A percentile compares a stretch with the other conserved stretches of the same genome.
These are phyloP conservation scores for Pezicula radicicola DNA, from an alignment of 2,329 filamentous ascomycete genomes.

Conservation along the genomic window DNA sequence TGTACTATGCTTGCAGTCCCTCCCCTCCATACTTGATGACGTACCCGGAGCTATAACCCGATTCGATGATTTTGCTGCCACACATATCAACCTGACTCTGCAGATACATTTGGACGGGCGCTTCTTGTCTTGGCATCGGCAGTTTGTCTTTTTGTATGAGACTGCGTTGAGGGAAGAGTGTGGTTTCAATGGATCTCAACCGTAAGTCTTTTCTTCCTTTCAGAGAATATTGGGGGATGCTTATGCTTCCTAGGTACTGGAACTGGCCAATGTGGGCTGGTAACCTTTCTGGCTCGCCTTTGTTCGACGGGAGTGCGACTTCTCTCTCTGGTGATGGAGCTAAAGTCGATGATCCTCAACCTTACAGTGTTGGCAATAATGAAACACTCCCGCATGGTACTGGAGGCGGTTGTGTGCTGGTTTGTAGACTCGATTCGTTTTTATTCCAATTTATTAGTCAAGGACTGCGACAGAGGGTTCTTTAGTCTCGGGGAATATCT, in stretches of 20 bases:
- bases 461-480: too few species aligned
- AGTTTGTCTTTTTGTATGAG: conserved; percentile 34
- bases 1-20: background rate
- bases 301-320: background rate
- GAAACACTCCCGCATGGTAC: background rate
- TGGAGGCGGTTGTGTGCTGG: background rate
- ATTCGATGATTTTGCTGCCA: conserved; percentile 35
- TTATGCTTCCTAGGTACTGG: background rate
- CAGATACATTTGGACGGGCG: conserved; percentile 30
- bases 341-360: background rate
- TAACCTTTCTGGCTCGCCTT: background rate
- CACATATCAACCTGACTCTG: conserved; percentile 32
- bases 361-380: background rate
- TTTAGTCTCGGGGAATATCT: too few species aligned
- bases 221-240: background rate
- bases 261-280: background rate
- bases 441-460: too few species aligned
- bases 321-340: background rate
- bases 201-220: background rate
- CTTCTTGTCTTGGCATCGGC: conserved; percentile 41
- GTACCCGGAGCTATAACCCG: conserved; percentile 20
- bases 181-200: conserved; percentile 19
- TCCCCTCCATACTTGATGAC: background rate
- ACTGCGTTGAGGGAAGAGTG: conserved; percentile 36
- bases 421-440: too few species aligned